A percentile compares a stretch with the other conserved stretches of the same genome.
Conservation (phyloP, 2,329 filamentous ascomycete species). For the Dactylellina drechsleri region DNA sequence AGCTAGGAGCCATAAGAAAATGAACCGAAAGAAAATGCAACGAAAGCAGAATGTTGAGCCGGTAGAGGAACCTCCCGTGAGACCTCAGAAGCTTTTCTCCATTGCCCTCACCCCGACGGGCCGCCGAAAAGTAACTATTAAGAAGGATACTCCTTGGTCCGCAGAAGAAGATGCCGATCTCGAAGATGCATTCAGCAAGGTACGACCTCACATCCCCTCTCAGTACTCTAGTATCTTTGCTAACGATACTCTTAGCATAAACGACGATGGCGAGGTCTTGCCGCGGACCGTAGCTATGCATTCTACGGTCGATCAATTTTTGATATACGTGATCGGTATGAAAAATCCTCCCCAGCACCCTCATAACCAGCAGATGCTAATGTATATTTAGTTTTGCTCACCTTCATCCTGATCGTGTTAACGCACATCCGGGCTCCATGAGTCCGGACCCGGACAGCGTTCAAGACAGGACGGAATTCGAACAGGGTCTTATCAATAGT, state of each 20-base stretch:
- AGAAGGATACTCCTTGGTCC: conserved; percentile 32
- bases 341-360: neutral
- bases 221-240: conserved; percentile 8
- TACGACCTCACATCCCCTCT: neutral
- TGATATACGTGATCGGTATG: conserved; percentile 24
- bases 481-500: conserved; percentile 36
- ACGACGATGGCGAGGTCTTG: conserved; percentile 24
- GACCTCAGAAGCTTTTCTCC: neutral
- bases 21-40: conserved; percentile 23
- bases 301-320: conserved; percentile 40
- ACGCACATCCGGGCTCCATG: neutral
- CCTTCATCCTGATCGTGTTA: conserved; percentile 18
- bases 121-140: conserved; percentile 32
- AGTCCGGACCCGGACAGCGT: conserved; percentile 2
- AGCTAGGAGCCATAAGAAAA: conserved; percentile 23
- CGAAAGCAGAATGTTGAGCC: neutral
- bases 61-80: neutral
- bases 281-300: conserved; percentile 23
- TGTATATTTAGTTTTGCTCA: conserved; percentile 7
- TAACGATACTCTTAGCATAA: conserved; percentile 31
- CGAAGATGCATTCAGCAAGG: conserved; percentile 15
- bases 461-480: conserved; percentile 20
- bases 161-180: conserved; percentile 45
- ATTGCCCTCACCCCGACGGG: conserved; percentile 25
- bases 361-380: neutral